Conservation (phyloP, 192 early-diverging fungal species). For the Rhizophagus prolifer region DNA sequence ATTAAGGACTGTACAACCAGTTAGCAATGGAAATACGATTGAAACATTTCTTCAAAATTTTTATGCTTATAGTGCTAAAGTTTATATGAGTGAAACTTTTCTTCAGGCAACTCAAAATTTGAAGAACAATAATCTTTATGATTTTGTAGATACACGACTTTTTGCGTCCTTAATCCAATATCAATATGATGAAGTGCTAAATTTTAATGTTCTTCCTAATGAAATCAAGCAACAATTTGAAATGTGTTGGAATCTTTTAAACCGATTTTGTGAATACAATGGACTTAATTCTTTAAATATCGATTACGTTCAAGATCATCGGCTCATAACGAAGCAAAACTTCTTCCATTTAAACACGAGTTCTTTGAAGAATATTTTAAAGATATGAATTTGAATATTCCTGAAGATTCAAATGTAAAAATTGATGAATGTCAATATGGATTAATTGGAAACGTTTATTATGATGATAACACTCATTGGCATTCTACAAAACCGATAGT, state of each 20-base stretch:
- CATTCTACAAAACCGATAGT: not conserved
- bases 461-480: not conserved
- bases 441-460: not conserved
- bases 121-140: constrained; percentile 15
- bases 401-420: not conserved
- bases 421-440: not conserved
- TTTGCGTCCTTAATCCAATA: constrained; percentile 16
- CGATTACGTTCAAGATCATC: not conserved
- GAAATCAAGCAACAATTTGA: constrained; percentile 27
- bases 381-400: constrained; percentile 4
- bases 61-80: constrained; percentile 5
- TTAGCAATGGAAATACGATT: too few species aligned
- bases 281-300: not conserved
- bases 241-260: not conserved
- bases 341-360: constrained; percentile 18
- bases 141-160: constrained; percentile 24
- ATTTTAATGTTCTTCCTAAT: not conserved
- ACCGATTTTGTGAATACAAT: not conserved
- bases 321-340: not conserved
- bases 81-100: not conserved
- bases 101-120: not conserved
- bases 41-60: constrained; percentile 3
- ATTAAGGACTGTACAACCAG: not conserved
- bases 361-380: constrained; percentile 26
- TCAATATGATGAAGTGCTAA: not conserved